Conservation (phyloP, 2,329 filamentous ascomycete species). For the Botryotinia globosa region DNA sequence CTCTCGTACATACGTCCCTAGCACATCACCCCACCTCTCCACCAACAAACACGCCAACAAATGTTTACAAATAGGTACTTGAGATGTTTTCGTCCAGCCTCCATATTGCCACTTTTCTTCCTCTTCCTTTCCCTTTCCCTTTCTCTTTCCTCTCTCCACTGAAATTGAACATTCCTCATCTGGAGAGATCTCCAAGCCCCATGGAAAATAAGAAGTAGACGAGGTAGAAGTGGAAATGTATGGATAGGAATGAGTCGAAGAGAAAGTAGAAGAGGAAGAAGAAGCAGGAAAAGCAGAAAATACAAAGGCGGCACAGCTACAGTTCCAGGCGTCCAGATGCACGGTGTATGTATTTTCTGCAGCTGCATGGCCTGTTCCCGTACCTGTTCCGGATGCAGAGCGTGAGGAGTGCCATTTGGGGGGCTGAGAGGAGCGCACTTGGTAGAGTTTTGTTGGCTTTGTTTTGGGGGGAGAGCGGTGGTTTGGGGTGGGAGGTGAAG, state of each 20-base stretch:
- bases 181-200: background rate
- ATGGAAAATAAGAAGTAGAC: background rate
- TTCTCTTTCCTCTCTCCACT: background rate
- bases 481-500: background rate
- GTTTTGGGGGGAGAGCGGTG: background rate
- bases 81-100: slow-evolving; percentile 42
- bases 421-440: slow-evolving; percentile 35
- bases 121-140: slow-evolving; percentile 3
- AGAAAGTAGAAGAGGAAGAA: background rate
- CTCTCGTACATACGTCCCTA: slow-evolving; percentile 57
- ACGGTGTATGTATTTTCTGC: slow-evolving; percentile 60
- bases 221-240: background rate
- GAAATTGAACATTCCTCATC: too few species aligned
- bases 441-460: slow-evolving; percentile 24
- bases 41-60: slow-evolving; percentile 77
- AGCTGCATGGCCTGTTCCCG: slow-evolving; percentile 25
- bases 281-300: slow-evolving; percentile 61
- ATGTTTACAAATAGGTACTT: slow-evolving; percentile 75
- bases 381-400: slow-evolving; percentile 26
- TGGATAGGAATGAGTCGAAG: too few species aligned
- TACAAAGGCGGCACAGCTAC: slow-evolving; percentile 81
- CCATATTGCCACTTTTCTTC: slow-evolving; percentile 45
- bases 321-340: slow-evolving; percentile 75
- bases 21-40: slow-evolving; percentile 58
- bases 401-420: slow-evolving; percentile 34